Evolutionary conservation across 768 basidiomycete genomes (phyloP).

Genomic region (Leccinum subtestaceum): DNA sequence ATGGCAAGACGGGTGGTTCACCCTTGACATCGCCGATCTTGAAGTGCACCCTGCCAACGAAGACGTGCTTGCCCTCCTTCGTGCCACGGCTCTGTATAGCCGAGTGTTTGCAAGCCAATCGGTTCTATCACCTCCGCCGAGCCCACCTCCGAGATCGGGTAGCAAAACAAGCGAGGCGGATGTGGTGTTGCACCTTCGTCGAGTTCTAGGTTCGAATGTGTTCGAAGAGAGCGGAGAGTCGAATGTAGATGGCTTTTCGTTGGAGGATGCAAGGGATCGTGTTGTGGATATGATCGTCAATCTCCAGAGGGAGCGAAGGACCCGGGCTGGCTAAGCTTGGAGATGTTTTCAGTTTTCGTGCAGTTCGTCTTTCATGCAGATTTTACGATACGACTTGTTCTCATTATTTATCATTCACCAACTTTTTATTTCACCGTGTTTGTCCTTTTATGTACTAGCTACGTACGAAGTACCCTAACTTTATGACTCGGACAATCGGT

Average conservation of each 20-base stretch:
- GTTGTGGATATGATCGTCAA: conserved; percentile 68
- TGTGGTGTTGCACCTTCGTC: conserved; percentile 45
- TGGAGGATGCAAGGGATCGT: conserved; percentile 77
- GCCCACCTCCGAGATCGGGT: conserved; percentile 37
- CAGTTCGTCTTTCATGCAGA: neutral
- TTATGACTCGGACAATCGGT: neutral
- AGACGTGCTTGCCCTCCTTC: conserved; percentile 53
- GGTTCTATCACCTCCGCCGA: conserved; percentile 60
- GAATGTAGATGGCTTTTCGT: conserved; percentile 30
- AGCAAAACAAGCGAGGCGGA: conserved; percentile 25
- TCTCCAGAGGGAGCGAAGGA: conserved; percentile 30
- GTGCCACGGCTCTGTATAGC: conserved; percentile 58
- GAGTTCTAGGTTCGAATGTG: conserved; percentile 51
- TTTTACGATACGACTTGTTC: neutral
- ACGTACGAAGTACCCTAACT: neutral
- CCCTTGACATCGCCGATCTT: conserved; percentile 30
- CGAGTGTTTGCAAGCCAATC: conserved; percentile 50
- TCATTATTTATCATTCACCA: neutral
- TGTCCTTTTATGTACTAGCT: conserved; percentile 16
- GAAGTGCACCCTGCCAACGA: conserved; percentile 35
- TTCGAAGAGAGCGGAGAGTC: conserved; percentile 36
- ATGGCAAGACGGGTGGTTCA: conserved; percentile 41
- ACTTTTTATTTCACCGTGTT: neutral
- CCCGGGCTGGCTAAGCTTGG: conserved; percentile 6
- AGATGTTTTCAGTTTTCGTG: neutral